These are phyloP conservation scores for Thelephora terrestris DNA, from an alignment of 1,284 basidiomycete genomes.

Conservation along the genomic window DNA sequence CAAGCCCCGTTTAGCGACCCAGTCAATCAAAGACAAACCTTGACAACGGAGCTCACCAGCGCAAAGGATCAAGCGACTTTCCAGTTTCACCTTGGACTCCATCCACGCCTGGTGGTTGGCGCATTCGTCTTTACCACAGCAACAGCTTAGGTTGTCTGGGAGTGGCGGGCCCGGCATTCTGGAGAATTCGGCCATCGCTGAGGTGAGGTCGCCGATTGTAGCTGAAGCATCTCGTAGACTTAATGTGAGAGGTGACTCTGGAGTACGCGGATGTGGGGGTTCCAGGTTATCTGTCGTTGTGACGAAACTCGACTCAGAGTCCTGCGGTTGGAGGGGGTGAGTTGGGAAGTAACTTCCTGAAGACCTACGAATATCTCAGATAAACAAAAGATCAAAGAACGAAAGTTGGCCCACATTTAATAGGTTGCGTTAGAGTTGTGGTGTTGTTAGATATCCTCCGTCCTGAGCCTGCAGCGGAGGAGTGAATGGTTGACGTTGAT, in stretches of 20 bases:
- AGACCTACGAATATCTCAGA: too few species aligned
- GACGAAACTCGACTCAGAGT: too few species aligned
- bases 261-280: conserved; percentile 27
- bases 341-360: too few species aligned
- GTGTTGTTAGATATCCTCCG: too few species aligned
- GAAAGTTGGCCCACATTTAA: too few species aligned
- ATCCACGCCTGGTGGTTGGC: conserved; percentile 54
- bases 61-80: conserved; percentile 69
- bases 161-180: conserved; percentile 60
- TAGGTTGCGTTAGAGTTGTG: too few species aligned
- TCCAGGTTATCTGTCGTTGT: too few species aligned
- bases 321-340: too few species aligned
- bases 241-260: conserved; percentile 45
- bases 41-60: conserved; percentile 51
- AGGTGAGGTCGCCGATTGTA: conserved; percentile 69
- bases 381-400: too few species aligned
- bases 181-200: conserved; percentile 60
- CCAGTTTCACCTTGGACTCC: conserved; percentile 57
- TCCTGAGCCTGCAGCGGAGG: too few species aligned
- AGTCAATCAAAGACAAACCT: not conserved
- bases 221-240: conserved; percentile 51
- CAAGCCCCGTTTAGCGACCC: not conserved
- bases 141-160: conserved; percentile 40
- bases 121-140: conserved; percentile 58
- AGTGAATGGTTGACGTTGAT: too few species aligned